These are phyloP conservation scores for Eucalyptus paniculata DNA, from an alignment of 345 rosid species.

Conservation along the genomic window DNA sequence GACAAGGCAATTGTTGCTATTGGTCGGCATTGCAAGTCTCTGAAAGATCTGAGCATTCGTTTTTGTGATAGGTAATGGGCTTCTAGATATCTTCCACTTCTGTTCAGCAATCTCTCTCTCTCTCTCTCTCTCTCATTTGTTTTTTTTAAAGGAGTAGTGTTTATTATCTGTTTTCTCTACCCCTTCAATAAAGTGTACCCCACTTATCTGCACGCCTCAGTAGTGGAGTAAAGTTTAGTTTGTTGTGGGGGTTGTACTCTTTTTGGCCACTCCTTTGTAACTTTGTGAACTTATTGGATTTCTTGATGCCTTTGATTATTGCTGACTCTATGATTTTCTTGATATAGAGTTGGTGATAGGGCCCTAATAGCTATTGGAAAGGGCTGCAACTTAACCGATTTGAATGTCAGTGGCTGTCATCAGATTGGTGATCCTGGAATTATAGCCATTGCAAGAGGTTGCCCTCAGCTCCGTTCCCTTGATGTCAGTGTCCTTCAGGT, in stretches of 20 bases:
- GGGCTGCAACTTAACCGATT: slow-evolving; percentile 65
- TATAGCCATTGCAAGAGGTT: slow-evolving; percentile 74
- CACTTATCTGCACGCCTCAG: background rate
- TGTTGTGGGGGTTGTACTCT: background rate
- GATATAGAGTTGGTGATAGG: slow-evolving; percentile 66
- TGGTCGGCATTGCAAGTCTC: slow-evolving; percentile 67
- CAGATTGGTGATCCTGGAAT: slow-evolving; percentile 78
- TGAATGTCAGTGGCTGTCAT: slow-evolving; percentile 85
- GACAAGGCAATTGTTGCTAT: slow-evolving; percentile 68
- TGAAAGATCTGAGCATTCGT: slow-evolving; percentile 73
- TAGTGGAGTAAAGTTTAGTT: background rate
- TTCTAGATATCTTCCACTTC: background rate
- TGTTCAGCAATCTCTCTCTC: background rate
- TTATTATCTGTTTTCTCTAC: background rate
- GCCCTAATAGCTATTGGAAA: slow-evolving; percentile 64
- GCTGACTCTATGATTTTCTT: background rate
- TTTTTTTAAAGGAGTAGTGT: background rate
- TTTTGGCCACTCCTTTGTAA: background rate
- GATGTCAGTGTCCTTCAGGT: slow-evolving; percentile 93
- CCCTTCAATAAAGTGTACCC: background rate
- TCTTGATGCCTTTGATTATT: background rate
- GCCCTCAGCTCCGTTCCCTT: slow-evolving; percentile 60
- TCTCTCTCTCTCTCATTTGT: background rate
- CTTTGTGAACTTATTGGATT: background rate
- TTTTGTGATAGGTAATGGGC: slow-evolving; percentile 67